Base-by-base conservation (phyloP, 257 asterid genomes). In the Echites panduratus region DNA sequence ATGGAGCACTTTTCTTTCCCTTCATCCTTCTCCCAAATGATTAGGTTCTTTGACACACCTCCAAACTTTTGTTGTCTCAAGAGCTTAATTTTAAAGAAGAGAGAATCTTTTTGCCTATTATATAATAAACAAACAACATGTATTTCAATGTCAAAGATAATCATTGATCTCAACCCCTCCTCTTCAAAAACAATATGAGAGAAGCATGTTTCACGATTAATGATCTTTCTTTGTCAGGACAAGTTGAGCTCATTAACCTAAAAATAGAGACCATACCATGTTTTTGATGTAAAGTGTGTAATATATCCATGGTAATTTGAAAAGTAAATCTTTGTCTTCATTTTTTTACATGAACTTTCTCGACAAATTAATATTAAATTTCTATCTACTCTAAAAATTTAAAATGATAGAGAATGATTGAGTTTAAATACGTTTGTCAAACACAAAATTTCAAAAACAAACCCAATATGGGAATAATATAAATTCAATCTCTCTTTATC, bases 1-100 rank as follows among this genome's bases (percentile, higher is more conserved):
- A 45, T 13, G 49, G 54, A 45, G 56, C 38, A 29, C 40, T 53
- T 47, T 72, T 71, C 48, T 70, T 57, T 66, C 69, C 48, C 68
- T 66, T 72, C 73, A 76, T 76, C 63, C 43, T 68, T 61, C 71
- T 54, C 70, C 72, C 82, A 79, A 78, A 75, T 52, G 48, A 71
- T 76, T 77, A n/a, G 68, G 58, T 75, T 61, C 66, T 74, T 72
- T 74, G 63, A 56, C 71, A 27, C 58, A 59, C 32, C 75, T 70
- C 75, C 71, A 12, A 62, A 64, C 43, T 22, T 35, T 16, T 65
- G 32, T 71, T 52, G 50, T 59, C 74, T 69, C 53, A 76, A 68
- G 11, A 24, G 61, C 44, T 17, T 35, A 35, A 48, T 40, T 32
- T 32, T 32, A 32, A 32, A 32, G 3, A 32, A 32, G 38, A 32